phyloP scores from a whole-genome alignment of 2,329 filamentous ascomycete species.

The Pseudogymnoascus sp. region DNA sequence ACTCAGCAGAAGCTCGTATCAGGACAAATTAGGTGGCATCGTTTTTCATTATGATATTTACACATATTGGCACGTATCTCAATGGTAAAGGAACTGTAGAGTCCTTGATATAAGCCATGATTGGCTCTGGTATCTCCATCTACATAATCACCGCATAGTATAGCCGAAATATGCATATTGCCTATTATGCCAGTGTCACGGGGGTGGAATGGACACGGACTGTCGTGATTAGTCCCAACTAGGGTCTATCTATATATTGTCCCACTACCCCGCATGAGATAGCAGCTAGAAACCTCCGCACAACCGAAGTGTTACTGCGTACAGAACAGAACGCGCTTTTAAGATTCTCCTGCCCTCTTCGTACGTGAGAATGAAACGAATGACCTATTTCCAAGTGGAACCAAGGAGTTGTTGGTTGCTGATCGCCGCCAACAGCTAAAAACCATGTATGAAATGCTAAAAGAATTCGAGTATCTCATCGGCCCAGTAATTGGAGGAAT shows the following conservation, averaged over 20 bases:
- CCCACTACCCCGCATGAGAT: neutral
- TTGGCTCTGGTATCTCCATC: neutral
- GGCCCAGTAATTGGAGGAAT: neutral
- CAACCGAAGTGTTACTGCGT: neutral
- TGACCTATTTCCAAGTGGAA: neutral
- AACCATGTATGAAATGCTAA: neutral
- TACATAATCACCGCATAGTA: neutral
- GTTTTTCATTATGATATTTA: neutral
- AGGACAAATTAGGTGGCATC: neutral
- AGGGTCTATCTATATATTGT: neutral
- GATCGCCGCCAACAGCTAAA: neutral
- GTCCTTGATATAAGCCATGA: neutral
- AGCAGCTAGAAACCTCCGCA: neutral
- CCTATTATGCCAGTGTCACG: neutral
- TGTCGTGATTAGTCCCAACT: neutral
- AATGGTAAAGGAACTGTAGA: neutral
- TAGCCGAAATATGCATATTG: neutral
- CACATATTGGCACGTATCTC: neutral
- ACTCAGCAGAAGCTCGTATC: neutral
- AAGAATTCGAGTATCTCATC: neutral
- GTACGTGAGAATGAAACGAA: neutral
- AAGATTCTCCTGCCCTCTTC: neutral
- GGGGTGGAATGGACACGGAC: neutral
- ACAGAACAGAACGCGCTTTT: neutral
- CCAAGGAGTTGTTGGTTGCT: neutral